Conservation (phyloP, 345 rosid species). For the Boechera divaricarpa region DNA sequence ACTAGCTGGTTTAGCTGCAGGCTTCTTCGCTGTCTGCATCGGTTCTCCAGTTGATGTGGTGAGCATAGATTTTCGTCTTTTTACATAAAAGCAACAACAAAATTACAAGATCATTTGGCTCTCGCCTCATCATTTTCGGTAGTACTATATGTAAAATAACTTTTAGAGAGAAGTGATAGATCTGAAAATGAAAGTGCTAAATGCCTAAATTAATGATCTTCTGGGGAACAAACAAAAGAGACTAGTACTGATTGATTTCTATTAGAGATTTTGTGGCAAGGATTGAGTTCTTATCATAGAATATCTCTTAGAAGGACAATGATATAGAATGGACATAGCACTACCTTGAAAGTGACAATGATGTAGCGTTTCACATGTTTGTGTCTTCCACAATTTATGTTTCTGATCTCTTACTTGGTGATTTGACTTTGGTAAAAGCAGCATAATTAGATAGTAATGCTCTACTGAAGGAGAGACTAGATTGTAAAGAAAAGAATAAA, state of each 20-base stretch:
- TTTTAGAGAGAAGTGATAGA: conserved; percentile 23
- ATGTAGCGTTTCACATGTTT: conserved; percentile 42
- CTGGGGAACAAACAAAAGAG: conserved; percentile 10
- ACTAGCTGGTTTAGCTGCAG: conserved; percentile 94
- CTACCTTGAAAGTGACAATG: conserved; percentile 35
- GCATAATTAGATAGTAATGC: conserved; percentile 31
- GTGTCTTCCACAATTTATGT: conserved; percentile 40
- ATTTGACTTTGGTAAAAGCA: conserved; percentile 28
- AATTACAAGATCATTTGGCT: conserved; percentile 12
- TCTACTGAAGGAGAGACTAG: conserved; percentile 32
- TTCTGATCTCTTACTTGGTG: conserved; percentile 29
- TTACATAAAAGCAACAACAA: conserved; percentile 33
- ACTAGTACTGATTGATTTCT: conserved; percentile 27
- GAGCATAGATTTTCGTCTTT: conserved; percentile 41
- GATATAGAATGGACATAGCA: conserved; percentile 32
- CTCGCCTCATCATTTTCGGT: conserved; percentile 21
- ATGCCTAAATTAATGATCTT: conserved; percentile 12
- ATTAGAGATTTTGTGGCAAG: conserved; percentile 23
- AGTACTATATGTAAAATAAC: conserved; percentile 25
- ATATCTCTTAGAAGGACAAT: conserved; percentile 26
- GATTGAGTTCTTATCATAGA: conserved; percentile 13
- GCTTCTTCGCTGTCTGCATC: conserved; percentile 89
- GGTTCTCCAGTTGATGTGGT: conserved; percentile 98
- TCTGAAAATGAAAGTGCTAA: conserved; percentile 26
- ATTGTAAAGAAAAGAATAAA: conserved; percentile 1